Conservation (phyloP, 2,329 filamentous ascomycete species). For the Sporothrix luriei region DNA sequence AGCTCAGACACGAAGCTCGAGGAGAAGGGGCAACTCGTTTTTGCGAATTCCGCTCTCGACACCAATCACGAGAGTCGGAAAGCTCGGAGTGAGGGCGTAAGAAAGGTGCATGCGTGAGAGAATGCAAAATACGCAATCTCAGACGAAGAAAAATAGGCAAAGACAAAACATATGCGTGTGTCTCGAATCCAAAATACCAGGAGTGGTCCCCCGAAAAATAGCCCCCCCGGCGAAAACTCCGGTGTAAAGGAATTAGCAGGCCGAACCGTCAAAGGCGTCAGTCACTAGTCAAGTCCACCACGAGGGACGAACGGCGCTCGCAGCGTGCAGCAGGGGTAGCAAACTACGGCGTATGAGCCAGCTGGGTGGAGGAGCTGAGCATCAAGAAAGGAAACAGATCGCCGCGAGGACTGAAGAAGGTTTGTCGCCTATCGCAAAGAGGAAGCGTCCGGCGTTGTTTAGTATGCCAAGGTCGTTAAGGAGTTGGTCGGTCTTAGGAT, state of each 20-base stretch:
- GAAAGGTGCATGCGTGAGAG: not conserved
- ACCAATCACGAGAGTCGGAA: conserved; percentile 13
- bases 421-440: conserved; percentile 4
- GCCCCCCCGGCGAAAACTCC: conserved; percentile 11
- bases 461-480: not conserved
- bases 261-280: not conserved
- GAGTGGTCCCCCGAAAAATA: not conserved
- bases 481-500: not conserved
- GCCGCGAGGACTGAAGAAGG: not conserved
- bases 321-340: conserved; percentile 9
- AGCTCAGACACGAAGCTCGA: not conserved
- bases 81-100: conserved; percentile 7
- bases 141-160: not conserved
- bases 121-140: not conserved
- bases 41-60: conserved; percentile 1
- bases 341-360: not conserved
- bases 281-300: conserved; percentile 11
- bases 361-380: not conserved
- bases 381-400: conserved; percentile 18
- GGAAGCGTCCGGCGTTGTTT: not conserved
- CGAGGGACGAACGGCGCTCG: not conserved
- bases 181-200: not conserved
- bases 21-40: not conserved
- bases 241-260: not conserved
- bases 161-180: not conserved